Evolutionary conservation across 31 red algal genomes (phyloP).

Genomic region (Odonthalia washingtoniensis): DNA sequence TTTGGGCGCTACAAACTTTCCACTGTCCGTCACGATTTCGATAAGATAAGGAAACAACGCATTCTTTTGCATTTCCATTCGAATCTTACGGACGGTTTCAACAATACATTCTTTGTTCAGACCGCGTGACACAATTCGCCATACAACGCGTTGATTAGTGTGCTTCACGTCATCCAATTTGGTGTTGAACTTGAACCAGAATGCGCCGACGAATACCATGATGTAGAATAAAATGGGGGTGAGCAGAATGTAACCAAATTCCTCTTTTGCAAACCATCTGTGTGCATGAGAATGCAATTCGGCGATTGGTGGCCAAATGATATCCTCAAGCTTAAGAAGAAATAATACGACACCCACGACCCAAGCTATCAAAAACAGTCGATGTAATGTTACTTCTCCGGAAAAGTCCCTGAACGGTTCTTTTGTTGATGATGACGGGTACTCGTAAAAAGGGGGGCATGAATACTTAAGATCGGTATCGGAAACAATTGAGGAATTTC

Average conservation of each 20-base stretch:
- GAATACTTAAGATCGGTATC: no score
- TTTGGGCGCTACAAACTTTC: no score
- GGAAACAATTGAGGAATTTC: no score
- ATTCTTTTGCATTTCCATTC: slow-evolving; percentile 43
- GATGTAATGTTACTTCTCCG: slow-evolving; percentile 46
- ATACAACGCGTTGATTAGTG: slow-evolving; percentile 41
- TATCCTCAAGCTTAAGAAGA: slow-evolving; percentile 27
- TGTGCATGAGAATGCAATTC: background rate
- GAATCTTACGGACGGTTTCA: slow-evolving; percentile 41
- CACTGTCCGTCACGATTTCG: no score
- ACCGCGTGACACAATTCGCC: slow-evolving; percentile 60
- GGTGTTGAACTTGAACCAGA: slow-evolving; percentile 53
- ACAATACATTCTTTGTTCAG: slow-evolving; percentile 39
- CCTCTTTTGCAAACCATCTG: slow-evolving; percentile 16
- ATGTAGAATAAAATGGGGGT: slow-evolving; percentile 10
- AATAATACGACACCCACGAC: slow-evolving; percentile 16
- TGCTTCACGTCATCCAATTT: slow-evolving; percentile 41
- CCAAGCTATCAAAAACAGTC: slow-evolving; percentile 40
- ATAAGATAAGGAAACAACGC: no score
- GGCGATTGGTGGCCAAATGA: slow-evolving; percentile 44
- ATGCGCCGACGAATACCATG: slow-evolving; percentile 4
- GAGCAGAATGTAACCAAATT: slow-evolving; percentile 48
- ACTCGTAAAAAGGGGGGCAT: no score
- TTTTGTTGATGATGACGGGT: background rate
- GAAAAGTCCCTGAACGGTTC: slow-evolving; percentile 60